These are phyloP conservation scores for Podaxis mareebaensis DNA, from an alignment of 768 basidiomycete genomes.

Conservation along the genomic window DNA sequence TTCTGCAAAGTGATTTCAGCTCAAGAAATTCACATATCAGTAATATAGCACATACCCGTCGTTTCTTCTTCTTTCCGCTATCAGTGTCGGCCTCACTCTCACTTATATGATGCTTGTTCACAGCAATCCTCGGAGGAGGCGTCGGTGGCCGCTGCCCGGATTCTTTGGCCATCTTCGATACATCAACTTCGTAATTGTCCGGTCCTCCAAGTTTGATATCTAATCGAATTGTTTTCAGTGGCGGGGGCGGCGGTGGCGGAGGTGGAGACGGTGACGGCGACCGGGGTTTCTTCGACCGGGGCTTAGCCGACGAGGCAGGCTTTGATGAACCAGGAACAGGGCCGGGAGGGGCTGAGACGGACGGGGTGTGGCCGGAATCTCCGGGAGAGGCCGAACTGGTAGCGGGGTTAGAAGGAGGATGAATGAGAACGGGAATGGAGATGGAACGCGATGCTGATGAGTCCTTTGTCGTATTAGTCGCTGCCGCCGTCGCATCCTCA, in stretches of 20 bases:
- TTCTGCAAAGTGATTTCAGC: conserved; percentile 39
- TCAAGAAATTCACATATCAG: not conserved
- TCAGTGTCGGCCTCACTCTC: conserved; percentile 45
- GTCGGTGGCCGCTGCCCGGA: conserved; percentile 67
- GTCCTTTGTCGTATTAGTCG: not conserved
- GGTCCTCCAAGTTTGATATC: conserved; percentile 73
- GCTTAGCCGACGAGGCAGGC: conserved; percentile 25
- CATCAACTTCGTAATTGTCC: conserved; percentile 73
- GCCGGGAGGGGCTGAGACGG: conserved; percentile 35
- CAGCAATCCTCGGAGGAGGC: conserved; percentile 52
- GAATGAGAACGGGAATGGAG: conserved; percentile 33
- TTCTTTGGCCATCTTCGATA: conserved; percentile 54
- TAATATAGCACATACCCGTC: conserved; percentile 25
- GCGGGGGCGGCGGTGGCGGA: conserved; percentile 51
- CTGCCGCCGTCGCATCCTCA: not conserved
- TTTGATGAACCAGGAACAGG: conserved; percentile 28
- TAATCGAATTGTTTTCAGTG: conserved; percentile 64
- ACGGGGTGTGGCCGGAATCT: conserved; percentile 6
- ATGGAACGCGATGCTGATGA: conserved; percentile 23
- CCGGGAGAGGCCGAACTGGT: conserved; percentile 18
- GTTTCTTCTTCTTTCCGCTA: conserved; percentile 38
- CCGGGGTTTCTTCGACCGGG: conserved; percentile 34
- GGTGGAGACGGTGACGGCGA: conserved; percentile 57
- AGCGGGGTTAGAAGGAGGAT: conserved; percentile 26
- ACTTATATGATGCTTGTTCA: conserved; percentile 37